phyloP scores from a whole-genome alignment of 371 early-diverging fungal genomes.

The Mucor lusitanicus region DNA sequence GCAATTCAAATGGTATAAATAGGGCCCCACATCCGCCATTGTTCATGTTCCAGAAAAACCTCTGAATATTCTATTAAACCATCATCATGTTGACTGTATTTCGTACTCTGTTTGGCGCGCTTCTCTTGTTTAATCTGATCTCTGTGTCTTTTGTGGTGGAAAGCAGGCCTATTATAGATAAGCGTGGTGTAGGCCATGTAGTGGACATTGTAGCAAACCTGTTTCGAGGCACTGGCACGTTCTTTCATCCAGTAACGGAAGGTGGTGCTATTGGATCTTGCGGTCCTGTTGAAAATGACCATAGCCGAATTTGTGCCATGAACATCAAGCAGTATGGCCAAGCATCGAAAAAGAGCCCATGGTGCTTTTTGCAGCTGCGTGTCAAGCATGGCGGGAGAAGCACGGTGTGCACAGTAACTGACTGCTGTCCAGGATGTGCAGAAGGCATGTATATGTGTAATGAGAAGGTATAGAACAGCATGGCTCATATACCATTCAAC shows the following conservation, averaged over 20 bases:
- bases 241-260: conserved; percentile 34
- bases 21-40: background rate
- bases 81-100: background rate
- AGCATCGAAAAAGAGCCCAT: conserved; percentile 15
- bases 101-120: background rate
- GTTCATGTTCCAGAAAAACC: background rate
- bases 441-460: conserved; percentile 14
- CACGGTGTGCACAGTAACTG: conserved; percentile 25
- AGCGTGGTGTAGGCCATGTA: conserved; percentile 2
- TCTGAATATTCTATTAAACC: background rate
- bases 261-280: conserved; percentile 29
- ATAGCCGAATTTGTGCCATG: conserved; percentile 36
- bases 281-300: conserved; percentile 23
- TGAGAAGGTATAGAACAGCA: conserved; percentile 12
- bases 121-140: conserved; percentile 1
- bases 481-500: conserved; percentile 41
- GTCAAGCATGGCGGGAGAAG: conserved; percentile 36
- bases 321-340: conserved; percentile 17
- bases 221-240: conserved; percentile 27
- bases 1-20: background rate
- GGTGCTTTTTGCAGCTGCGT: conserved; percentile 19
- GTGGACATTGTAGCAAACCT: conserved; percentile 12
- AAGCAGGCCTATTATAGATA: background rate
- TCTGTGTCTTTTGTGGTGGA: background rate
- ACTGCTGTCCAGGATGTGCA: conserved; percentile 36